phyloP scores from a whole-genome alignment of 768 basidiomycete genomes.

The Leccinum uliginosum region DNA sequence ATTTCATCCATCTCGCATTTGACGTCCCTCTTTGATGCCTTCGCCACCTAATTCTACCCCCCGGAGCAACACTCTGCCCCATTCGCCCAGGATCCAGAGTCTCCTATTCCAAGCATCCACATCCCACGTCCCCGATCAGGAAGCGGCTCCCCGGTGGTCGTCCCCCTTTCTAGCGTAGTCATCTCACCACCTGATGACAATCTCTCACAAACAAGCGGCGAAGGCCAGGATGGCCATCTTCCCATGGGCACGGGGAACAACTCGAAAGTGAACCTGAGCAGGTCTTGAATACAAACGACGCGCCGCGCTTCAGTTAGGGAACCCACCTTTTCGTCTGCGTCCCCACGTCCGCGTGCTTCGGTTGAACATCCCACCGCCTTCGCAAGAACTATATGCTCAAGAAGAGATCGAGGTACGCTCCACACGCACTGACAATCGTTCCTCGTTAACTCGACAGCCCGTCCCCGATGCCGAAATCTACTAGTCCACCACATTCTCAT shows the following conservation, averaged over 20 bases:
- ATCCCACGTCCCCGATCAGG: slow-evolving; percentile 52
- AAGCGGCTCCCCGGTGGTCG: slow-evolving; percentile 44
- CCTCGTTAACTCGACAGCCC: slow-evolving; percentile 76
- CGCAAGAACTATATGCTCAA: slow-evolving; percentile 35
- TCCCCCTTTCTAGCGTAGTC: slow-evolving; percentile 22
- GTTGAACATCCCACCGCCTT: slow-evolving; percentile 48
- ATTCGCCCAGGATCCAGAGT: too few relatives aligned
- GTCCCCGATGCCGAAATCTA: slow-evolving; percentile 52
- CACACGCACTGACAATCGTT: slow-evolving; percentile 72
- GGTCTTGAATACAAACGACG: slow-evolving; percentile 21
- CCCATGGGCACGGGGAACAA: slow-evolving; percentile 2
- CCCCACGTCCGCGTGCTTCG: slow-evolving; percentile 53
- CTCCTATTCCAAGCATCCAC: slow-evolving; percentile 43
- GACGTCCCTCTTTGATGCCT: too few relatives aligned
- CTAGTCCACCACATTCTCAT: slow-evolving; percentile 45
- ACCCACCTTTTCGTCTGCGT: slow-evolving; percentile 73
- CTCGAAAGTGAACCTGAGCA: slow-evolving; percentile 21
- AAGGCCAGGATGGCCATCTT: too few relatives aligned
- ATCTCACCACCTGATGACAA: slow-evolving; percentile 19
- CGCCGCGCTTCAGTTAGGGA: slow-evolving; percentile 36
- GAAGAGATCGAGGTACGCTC: slow-evolving; percentile 49
- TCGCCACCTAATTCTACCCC: too few relatives aligned
- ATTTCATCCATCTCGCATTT: too few relatives aligned
- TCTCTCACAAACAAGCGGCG: slow-evolving; percentile 9
- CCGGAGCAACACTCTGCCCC: too few relatives aligned